Conservation (phyloP, 2,329 filamentous ascomycete species). For the Fusarium mexicanum region DNA sequence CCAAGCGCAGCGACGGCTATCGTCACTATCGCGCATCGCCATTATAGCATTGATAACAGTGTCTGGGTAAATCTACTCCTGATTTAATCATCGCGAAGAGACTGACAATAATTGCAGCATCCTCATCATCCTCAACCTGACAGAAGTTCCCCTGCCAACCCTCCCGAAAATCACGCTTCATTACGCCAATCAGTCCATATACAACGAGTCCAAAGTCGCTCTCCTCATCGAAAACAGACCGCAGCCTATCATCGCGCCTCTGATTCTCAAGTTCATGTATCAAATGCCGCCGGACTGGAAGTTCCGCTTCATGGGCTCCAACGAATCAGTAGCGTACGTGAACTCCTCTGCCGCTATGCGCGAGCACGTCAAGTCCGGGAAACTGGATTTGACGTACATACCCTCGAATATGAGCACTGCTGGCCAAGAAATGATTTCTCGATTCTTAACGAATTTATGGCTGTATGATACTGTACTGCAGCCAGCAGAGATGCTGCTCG, state of each 20-base stretch:
- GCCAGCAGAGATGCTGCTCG: not conserved
- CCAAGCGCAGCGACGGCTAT: not conserved
- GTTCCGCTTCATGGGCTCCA: not conserved
- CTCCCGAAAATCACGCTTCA: not conserved
- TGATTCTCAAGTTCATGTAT: not conserved
- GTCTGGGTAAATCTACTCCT: accelerated
- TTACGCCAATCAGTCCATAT: not conserved
- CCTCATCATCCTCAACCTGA: not conserved
- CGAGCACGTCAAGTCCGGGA: not conserved
- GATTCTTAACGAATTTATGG: not conserved
- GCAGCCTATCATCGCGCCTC: not conserved
- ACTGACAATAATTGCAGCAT: not conserved
- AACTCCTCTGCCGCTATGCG: not conserved
- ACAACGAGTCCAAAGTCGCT: not conserved
- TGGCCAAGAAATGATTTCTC: not conserved
- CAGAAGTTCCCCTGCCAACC: accelerated
- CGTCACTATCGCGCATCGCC: not conserved
- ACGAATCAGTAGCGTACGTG: not conserved
- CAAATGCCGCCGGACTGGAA: not conserved
- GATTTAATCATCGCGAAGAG: accelerated
- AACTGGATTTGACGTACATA: not conserved
- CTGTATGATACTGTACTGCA: not conserved
- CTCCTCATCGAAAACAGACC: not conserved
- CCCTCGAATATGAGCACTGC: not conserved
- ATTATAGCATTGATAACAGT: accelerated